Conservation (phyloP, 805 yeast genomes). For the Maudiozyma turicensis region DNA sequence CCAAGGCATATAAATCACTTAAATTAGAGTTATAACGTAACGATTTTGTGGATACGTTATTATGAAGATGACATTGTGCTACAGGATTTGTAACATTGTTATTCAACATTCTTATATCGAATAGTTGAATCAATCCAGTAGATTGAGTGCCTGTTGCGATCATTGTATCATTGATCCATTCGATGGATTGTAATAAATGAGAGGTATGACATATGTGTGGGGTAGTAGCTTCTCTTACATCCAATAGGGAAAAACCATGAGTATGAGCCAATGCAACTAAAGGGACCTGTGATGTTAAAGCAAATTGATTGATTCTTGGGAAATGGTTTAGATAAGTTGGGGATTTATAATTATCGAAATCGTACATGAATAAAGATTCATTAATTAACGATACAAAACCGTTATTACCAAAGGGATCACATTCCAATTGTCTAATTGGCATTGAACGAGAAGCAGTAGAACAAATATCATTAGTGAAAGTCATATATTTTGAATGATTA, state of each 20-base stretch:
- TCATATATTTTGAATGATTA: conserved; percentile 63
- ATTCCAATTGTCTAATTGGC: conserved; percentile 14
- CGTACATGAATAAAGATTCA: conserved; percentile 71
- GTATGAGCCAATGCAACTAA: conserved; percentile 5
- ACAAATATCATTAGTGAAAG: background rate
- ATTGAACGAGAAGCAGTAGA: background rate
- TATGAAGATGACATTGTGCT: background rate
- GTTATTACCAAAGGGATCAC: conserved; percentile 21
- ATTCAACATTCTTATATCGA: background rate
- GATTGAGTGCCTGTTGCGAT: background rate
- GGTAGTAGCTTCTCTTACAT: background rate
- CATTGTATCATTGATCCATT: background rate
- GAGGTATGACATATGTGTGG: background rate
- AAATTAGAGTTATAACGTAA: background rate
- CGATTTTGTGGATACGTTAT: background rate
- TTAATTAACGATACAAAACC: conserved; percentile 51
- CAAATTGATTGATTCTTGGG: conserved; percentile 17
- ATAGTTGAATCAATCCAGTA: background rate
- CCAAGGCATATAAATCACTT: conserved; percentile 1
- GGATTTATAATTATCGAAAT: conserved; percentile 38
- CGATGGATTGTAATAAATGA: background rate
- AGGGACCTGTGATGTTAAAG: conserved; percentile 4
- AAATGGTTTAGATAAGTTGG: conserved; percentile 21
- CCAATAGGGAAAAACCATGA: background rate
- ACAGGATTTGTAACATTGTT: background rate